A percentile compares a stretch with the other conserved stretches of the same genome.
phyloP scores from a whole-genome alignment of 805 yeast species.

The Ogataea neopini region DNA sequence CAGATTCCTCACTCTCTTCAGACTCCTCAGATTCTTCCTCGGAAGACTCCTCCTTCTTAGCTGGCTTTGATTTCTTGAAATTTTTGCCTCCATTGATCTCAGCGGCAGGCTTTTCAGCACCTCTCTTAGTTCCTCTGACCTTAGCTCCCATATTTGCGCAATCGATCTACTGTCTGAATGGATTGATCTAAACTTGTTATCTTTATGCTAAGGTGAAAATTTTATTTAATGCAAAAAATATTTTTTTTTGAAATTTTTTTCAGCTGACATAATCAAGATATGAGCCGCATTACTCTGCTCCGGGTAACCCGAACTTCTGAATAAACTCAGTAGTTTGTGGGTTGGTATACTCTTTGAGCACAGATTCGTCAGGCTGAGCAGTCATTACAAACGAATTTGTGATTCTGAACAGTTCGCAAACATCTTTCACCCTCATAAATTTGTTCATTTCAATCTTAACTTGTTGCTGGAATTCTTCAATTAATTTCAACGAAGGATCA shows the following conservation, averaged over 20 bases:
- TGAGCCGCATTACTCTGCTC: not conserved
- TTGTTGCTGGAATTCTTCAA: conserved; percentile 17
- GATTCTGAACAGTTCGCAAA: conserved; percentile 17
- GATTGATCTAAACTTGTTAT: not conserved
- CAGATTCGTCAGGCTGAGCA: conserved; percentile 18
- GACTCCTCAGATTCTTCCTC: conserved; percentile 11
- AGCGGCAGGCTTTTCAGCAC: conserved; percentile 5
- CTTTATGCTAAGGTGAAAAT: conserved; percentile 5
- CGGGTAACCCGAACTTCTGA: conserved; percentile 17
- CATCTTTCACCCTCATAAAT: conserved; percentile 6
- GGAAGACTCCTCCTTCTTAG: conserved; percentile 29
- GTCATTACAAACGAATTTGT: conserved; percentile 23
- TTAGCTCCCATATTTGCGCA: conserved; percentile 7
- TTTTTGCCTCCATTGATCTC: not conserved
- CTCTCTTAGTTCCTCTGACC: conserved; percentile 9
- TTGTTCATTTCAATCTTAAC: conserved; percentile 12
- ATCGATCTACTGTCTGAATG: not conserved
- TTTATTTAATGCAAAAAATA: conserved; percentile 2
- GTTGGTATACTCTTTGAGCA: conserved; percentile 22
- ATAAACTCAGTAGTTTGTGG: conserved; percentile 31
- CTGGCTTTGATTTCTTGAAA: conserved; percentile 21
- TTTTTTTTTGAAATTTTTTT: conserved; percentile 6
- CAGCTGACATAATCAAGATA: not conserved
- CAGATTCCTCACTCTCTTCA: conserved; percentile 10
- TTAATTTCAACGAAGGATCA: conserved; percentile 15